phyloP scores from a whole-genome alignment of 140 eudicot species.

The Oenanthe javanica region DNA sequence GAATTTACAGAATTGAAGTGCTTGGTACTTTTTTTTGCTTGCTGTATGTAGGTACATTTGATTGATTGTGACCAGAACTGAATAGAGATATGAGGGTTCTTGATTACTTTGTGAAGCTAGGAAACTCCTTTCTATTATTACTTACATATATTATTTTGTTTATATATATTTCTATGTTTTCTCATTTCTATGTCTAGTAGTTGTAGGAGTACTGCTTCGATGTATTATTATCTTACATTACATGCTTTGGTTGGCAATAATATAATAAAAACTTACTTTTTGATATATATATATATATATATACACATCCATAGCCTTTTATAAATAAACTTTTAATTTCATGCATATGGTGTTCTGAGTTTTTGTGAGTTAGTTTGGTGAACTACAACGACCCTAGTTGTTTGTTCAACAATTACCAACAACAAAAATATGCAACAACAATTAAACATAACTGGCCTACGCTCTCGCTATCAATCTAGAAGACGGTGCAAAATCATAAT shows the following conservation, averaged over 20 bases:
- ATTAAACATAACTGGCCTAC: not conserved
- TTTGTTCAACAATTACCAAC: not conserved
- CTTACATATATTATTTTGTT: not conserved
- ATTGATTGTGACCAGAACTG: constrained; percentile 12
- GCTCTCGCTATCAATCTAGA: not conserved
- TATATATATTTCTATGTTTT: not conserved
- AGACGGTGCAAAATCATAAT: not conserved
- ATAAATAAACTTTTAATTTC: not conserved
- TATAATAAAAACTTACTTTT: not conserved
- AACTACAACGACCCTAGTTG: not conserved
- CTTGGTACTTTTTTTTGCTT: not conserved
- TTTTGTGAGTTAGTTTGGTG: not conserved
- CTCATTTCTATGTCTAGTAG: not conserved
- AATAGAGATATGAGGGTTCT: constrained; percentile 4
- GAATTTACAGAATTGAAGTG: not conserved
- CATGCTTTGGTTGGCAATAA: not conserved
- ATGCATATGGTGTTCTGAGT: not conserved
- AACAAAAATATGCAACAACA: not conserved
- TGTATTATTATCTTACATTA: not conserved
- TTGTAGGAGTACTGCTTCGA: not conserved
- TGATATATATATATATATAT: no score
- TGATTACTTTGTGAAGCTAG: no score
- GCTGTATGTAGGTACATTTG: constrained; percentile 3
- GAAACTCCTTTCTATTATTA: not conserved
- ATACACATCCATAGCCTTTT: not conserved